Percentiles rank a stretch among this genome's conserved stretches.
Conservation (phyloP, 192 early-diverging fungal species). For the Coemansia sp. region DNA sequence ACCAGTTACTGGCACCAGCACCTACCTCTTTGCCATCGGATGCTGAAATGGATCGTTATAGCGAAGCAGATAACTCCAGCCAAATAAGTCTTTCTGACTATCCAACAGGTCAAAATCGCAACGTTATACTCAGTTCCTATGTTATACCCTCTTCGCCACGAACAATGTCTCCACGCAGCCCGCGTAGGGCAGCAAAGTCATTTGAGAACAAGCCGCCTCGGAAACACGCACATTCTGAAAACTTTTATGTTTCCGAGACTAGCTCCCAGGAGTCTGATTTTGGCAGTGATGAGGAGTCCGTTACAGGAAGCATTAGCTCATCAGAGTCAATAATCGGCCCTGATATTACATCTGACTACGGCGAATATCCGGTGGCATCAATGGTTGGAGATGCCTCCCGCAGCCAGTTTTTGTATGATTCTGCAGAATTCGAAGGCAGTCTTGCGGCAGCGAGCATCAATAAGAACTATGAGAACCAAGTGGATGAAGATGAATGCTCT, state of each 20-base stretch:
- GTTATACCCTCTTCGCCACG: constrained; percentile 29
- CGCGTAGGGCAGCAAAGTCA: neutral
- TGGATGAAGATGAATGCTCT: neutral
- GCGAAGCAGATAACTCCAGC: neutral
- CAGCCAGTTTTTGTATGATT: neutral
- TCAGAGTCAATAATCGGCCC: constrained; percentile 5
- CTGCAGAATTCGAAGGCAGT: neutral
- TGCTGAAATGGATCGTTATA: neutral
- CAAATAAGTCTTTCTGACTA: no score
- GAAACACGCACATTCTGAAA: neutral
- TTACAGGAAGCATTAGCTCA: neutral
- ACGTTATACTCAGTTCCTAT: neutral
- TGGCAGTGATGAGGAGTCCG: constrained; percentile 1
- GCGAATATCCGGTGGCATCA: neutral
- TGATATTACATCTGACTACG: neutral
- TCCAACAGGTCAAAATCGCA: no score
- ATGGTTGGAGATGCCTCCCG: neutral
- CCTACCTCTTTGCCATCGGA: neutral
- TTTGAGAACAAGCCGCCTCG: neutral
- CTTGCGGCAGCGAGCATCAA: neutral
- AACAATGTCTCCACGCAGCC: constrained; percentile 21
- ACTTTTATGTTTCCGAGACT: constrained; percentile 11
- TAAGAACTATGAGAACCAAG: neutral
- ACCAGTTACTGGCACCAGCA: constrained; percentile 14
- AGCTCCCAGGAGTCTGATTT: neutral